Evolutionary conservation across 768 basidiomycete species (phyloP).

Genomic region (Boletus tylopilopsis): DNA sequence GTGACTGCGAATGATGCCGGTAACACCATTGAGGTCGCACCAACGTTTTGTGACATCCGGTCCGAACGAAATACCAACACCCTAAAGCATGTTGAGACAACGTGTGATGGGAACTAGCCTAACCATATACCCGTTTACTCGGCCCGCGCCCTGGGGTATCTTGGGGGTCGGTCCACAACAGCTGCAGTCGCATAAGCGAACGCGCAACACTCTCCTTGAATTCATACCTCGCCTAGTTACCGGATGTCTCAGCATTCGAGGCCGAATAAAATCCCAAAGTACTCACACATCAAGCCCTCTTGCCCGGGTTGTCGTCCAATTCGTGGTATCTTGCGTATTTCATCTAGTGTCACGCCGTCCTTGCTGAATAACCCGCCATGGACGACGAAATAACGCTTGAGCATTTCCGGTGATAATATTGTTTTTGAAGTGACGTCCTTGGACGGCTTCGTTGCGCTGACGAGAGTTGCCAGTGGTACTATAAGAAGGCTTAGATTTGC

Average conservation of each 20-base stretch:
- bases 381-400: conserved; percentile 89
- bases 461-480: conserved; percentile 90
- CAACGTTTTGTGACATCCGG: conserved; percentile 89
- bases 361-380: conserved; percentile 97
- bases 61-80: conserved; percentile 94
- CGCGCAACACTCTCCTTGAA: not conserved
- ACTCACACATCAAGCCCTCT: conserved; percentile 91
- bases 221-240: conserved; percentile 56
- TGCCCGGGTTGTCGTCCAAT: conserved; percentile 90
- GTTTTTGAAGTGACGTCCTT: conserved; percentile 36
- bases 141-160: conserved; percentile 85
- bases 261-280: conserved; percentile 3
- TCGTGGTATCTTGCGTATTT: conserved; percentile 84
- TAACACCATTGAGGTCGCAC: conserved; percentile 83
- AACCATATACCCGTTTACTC: conserved; percentile 79
- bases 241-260: conserved; percentile 8
- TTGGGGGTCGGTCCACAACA: conserved; percentile 97
- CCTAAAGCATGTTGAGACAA: conserved; percentile 42
- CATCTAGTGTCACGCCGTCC: conserved; percentile 91
- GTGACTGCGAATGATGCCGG: conserved; percentile 90
- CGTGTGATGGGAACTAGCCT: conserved; percentile 2
- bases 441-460: conserved; percentile 66
- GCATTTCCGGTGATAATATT: conserved; percentile 80
- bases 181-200: conserved; percentile 37
- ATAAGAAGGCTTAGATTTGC: conserved; percentile 8